phyloP scores from a whole-genome alignment of 2,329 filamentous ascomycete genomes.

The Ascochyta pisi region DNA sequence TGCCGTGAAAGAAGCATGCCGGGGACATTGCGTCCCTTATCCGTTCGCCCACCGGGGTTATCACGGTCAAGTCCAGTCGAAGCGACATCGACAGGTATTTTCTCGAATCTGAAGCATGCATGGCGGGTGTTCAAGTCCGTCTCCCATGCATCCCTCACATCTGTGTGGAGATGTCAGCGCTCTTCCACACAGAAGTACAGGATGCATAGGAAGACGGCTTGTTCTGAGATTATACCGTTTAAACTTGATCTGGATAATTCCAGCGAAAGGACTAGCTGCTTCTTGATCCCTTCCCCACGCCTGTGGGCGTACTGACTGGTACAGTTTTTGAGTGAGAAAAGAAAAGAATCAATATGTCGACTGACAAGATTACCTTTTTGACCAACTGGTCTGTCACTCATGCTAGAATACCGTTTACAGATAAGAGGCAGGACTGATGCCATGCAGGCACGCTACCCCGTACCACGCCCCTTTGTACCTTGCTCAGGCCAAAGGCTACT shows the following conservation, averaged over 20 bases:
- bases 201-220: slow-evolving; percentile 55
- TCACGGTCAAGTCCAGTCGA: slow-evolving; percentile 12
- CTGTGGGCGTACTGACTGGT: slow-evolving; percentile 34
- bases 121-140: slow-evolving; percentile 49
- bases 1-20: slow-evolving; percentile 11
- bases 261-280: slow-evolving; percentile 97
- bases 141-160: slow-evolving; percentile 24
- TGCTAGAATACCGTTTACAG: neutral
- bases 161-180: slow-evolving; percentile 70
- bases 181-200: slow-evolving; percentile 82
- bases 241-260: slow-evolving; percentile 99
- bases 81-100: slow-evolving; percentile 16
- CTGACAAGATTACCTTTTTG: slow-evolving; percentile 84
- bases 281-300: slow-evolving; percentile 51
- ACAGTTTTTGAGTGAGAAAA: slow-evolving; percentile 55
- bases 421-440: slow-evolving; percentile 8
- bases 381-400: slow-evolving; percentile 72
- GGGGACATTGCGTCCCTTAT: neutral
- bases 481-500: slow-evolving; percentile 77
- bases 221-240: slow-evolving; percentile 89
- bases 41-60: neutral
- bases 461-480: slow-evolving; percentile 82
- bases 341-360: slow-evolving; percentile 69
- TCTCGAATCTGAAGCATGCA: slow-evolving; percentile 43
- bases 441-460: slow-evolving; percentile 76